A percentile compares a stretch with the other conserved stretches of the same genome.
These are phyloP conservation scores for Royoungia palumana DNA, from an alignment of 768 basidiomycete genomes.

Conservation along the genomic window DNA sequence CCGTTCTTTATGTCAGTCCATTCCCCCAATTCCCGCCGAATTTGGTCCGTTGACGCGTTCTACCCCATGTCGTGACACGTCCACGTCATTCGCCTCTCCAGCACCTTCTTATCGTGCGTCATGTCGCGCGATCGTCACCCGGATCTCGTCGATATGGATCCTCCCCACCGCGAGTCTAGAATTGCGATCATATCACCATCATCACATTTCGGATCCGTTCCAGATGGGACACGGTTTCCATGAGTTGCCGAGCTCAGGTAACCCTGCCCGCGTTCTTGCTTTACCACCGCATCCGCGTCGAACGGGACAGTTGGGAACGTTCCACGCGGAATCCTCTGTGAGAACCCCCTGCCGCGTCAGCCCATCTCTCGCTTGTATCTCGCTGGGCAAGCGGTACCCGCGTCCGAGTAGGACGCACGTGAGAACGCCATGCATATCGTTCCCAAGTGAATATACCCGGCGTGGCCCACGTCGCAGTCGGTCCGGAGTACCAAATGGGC, in stretches of 20 bases:
- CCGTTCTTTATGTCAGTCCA: slow-evolving; percentile 10
- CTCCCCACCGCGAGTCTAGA: slow-evolving; percentile 6
- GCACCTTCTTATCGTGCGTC: slow-evolving; percentile 13
- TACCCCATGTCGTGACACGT: slow-evolving; percentile 15
- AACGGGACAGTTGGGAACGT: slow-evolving; percentile 20
- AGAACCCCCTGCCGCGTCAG: slow-evolving; percentile 3
- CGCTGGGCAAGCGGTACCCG: not conserved
- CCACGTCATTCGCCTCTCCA: slow-evolving; percentile 17
- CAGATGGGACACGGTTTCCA: slow-evolving; percentile 6
- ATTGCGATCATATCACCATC: slow-evolving; percentile 5
- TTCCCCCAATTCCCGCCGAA: slow-evolving; percentile 2
- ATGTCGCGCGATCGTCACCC: slow-evolving; percentile 7
- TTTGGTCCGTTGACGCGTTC: slow-evolving; percentile 1
- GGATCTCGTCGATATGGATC: slow-evolving; percentile 17
- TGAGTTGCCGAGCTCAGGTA: slow-evolving; percentile 9
- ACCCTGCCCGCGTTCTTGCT: not conserved
- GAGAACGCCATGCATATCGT: not conserved
- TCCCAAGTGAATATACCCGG: not conserved
- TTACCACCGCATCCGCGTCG: slow-evolving; percentile 14
- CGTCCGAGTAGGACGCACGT: not conserved
- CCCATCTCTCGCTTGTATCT: not conserved
- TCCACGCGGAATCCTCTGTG: slow-evolving; percentile 16
- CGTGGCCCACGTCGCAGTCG: slow-evolving; percentile 2
- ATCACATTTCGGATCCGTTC: slow-evolving; percentile 19
- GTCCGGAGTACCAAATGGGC: slow-evolving; percentile 6